phyloP scores from a whole-genome alignment of 2,329 filamentous ascomycete genomes.

The Colletotrichum lindemuthianum region DNA sequence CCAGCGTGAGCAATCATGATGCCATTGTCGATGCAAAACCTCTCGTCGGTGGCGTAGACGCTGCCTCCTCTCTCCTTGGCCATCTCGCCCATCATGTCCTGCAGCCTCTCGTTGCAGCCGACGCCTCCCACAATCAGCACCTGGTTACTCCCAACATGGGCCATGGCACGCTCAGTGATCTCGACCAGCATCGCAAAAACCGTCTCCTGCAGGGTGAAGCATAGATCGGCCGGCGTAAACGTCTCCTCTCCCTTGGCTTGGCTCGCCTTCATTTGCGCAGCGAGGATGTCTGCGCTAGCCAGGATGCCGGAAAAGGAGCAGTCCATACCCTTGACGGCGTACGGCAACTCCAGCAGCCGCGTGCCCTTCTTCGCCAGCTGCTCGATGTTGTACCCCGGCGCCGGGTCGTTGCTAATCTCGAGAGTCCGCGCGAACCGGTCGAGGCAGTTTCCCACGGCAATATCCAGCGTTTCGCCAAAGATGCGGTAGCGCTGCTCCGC shows the following conservation, averaged over 20 bases:
- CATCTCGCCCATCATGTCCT: slow-evolving; percentile 99
- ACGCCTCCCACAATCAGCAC: slow-evolving; percentile 96
- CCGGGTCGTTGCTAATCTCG: slow-evolving; percentile 92
- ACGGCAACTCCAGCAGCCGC: slow-evolving; percentile 86
- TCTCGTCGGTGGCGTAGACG: slow-evolving; percentile 94
- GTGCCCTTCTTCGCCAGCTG: slow-evolving; percentile 83
- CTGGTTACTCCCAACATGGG: slow-evolving; percentile 89
- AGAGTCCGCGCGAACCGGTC: slow-evolving; percentile 95
- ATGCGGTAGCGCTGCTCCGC: slow-evolving; percentile 94
- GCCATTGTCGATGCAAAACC: slow-evolving; percentile 98
- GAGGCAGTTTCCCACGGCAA: slow-evolving; percentile 96
- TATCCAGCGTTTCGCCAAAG: slow-evolving; percentile 97
- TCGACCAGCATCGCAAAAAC: slow-evolving; percentile 97
- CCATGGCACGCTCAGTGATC: slow-evolving; percentile 98
- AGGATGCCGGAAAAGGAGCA: slow-evolving; percentile 95
- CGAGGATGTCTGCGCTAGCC: slow-evolving; percentile 82
- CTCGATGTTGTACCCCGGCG: slow-evolving; percentile 98
- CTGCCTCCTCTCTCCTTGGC: slow-evolving; percentile 86
- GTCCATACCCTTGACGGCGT: slow-evolving; percentile 98
- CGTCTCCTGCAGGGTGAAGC: slow-evolving; percentile 95
- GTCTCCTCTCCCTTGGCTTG: slow-evolving; percentile 62
- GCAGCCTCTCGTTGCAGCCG: slow-evolving; percentile 91
- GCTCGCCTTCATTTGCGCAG: slow-evolving; percentile 67
- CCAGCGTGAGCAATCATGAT: slow-evolving; percentile 99
- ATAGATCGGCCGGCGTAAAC: slow-evolving; percentile 85